A percentile compares a stretch with the other conserved stretches of the same genome.
Conservation (phyloP, 164 flowering plant genomes). For the Tinospora cordifolia region DNA sequence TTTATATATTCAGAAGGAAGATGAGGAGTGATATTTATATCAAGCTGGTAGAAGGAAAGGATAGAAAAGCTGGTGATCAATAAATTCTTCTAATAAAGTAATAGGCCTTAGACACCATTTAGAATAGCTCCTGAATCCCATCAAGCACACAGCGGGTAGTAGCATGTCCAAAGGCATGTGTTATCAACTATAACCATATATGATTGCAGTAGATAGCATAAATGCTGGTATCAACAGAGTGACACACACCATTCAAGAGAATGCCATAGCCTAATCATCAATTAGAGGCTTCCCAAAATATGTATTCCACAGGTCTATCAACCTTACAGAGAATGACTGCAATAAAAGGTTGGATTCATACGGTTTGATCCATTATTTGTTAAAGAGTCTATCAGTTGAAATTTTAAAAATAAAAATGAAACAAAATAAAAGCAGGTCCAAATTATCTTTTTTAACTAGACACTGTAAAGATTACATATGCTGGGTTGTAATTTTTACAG, state of each 20-base stretch:
- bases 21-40: conserved; percentile 64
- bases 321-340: not conserved
- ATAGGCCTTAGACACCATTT: not conserved
- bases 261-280: not conserved
- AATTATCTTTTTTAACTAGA: not conserved
- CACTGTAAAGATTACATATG: not conserved
- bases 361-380: not conserved
- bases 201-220: not conserved
- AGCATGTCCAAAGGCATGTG: not conserved
- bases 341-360: not conserved
- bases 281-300: not conserved
- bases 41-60: conserved; percentile 46
- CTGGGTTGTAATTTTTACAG: not conserved
- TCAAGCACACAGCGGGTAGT: not conserved
- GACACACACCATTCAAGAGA: not conserved
- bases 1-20: conserved; percentile 93
- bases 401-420: too few relatives aligned
- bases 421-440: not conserved
- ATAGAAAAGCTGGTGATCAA: conserved; percentile 8
- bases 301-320: not conserved
- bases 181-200: not conserved
- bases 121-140: not conserved
- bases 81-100: not conserved
- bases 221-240: not conserved
- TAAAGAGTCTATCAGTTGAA: not conserved